Percentiles rank a stretch among this genome's conserved stretches.
phyloP scores from a whole-genome alignment of 2,329 filamentous ascomycete genomes.

The Pseudogymnoascus sp. region DNA sequence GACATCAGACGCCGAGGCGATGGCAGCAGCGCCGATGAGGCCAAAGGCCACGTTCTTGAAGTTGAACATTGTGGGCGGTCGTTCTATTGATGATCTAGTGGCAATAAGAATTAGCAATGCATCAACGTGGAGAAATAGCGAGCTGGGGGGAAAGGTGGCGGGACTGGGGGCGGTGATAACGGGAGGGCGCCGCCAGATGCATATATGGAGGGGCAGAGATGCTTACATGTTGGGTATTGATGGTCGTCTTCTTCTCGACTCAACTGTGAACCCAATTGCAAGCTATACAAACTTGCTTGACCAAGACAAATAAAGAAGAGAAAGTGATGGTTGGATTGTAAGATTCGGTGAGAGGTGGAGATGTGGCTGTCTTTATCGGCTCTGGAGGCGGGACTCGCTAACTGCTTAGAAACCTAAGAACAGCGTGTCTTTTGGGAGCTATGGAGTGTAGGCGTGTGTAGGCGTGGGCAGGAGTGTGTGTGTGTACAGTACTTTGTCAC shows the following conservation, averaged over 20 bases:
- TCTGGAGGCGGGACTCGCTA: not conserved
- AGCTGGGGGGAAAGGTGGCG: not conserved
- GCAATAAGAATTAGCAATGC: not conserved
- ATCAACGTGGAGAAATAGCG: not conserved
- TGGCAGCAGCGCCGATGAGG: conserved; percentile 33
- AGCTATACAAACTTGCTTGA: conserved; percentile 6
- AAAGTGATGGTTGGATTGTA: conserved; percentile 1
- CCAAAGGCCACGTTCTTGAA: conserved; percentile 25
- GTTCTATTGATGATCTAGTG: conserved; percentile 1
- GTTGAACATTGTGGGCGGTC: conserved; percentile 22
- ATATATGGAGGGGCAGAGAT: not conserved
- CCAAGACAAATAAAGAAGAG: conserved; percentile 5
- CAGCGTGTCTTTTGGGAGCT: conserved; percentile 8
- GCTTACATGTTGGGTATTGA: not conserved
- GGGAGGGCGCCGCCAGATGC: not conserved
- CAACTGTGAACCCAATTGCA: conserved; percentile 4
- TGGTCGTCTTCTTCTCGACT: conserved; percentile 1
- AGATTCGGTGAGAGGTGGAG: not conserved
- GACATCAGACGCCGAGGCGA: conserved; percentile 71
- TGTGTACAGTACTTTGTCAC: not conserved
- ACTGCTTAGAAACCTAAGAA: conserved; percentile 8
- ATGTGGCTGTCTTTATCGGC: conserved; percentile 3
- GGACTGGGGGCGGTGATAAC: conserved; percentile 1
- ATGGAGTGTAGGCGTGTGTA: not conserved
- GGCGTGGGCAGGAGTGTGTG: not conserved